Conservation (phyloP, 139 green algal species). For the Pleodorina starrii region DNA sequence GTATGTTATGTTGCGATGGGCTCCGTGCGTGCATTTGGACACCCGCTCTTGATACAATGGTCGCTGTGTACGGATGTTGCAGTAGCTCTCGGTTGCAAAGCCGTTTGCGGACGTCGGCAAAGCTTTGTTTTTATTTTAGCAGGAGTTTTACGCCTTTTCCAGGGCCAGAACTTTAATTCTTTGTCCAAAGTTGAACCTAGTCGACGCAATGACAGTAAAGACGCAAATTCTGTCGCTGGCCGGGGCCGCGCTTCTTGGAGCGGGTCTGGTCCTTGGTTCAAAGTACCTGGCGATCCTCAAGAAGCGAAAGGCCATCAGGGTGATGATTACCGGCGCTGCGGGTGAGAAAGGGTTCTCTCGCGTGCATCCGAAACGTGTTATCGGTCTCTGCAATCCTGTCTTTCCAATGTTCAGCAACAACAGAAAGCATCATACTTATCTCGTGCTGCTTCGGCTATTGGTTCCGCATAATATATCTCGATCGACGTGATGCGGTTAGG, state of each 20-base stretch:
- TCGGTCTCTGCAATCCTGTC: background rate
- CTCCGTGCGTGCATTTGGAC: too few species aligned
- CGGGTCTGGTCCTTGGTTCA: constrained; percentile 6
- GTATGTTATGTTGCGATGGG: too few species aligned
- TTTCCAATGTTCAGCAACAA: background rate
- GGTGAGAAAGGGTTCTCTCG: constrained; percentile 55
- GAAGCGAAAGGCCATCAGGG: constrained; percentile 16
- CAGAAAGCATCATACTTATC: background rate
- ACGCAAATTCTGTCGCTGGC: background rate
- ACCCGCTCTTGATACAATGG: too few species aligned
- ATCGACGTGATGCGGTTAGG: background rate
- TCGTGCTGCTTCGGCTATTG: background rate
- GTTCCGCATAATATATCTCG: background rate
- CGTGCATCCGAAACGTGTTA: constrained; percentile 33
- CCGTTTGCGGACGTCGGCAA: too few species aligned
- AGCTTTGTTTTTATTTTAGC: too few species aligned
- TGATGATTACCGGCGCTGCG: constrained; percentile 80
- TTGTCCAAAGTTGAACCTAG: too few species aligned
- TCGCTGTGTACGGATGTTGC: too few species aligned
- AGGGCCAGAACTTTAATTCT: too few species aligned
- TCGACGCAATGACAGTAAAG: constrained; percentile 4
- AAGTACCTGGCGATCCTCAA: constrained; percentile 3
- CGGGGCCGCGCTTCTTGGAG: constrained; percentile 7
- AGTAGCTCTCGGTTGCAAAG: too few species aligned
- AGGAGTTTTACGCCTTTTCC: too few species aligned